These are phyloP conservation scores for Rusavskia elegans DNA, from an alignment of 495 filamentous ascomycete genomes.

Conservation along the genomic window DNA sequence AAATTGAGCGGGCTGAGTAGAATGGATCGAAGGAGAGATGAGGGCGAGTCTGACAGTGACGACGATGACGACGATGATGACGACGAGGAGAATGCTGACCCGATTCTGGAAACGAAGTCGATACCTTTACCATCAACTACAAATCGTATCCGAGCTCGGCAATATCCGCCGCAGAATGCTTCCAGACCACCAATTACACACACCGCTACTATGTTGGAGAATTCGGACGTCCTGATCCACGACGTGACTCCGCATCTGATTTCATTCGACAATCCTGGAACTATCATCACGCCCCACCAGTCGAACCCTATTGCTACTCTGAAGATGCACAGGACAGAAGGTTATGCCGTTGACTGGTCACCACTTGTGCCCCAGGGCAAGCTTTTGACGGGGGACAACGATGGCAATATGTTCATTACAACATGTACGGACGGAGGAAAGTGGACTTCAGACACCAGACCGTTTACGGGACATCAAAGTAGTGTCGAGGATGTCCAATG, in stretches of 20 bases:
- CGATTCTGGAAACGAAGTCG: slow-evolving; percentile 81
- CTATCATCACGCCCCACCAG: slow-evolving; percentile 57
- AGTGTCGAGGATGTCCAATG: slow-evolving; percentile 93
- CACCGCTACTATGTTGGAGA: slow-evolving; percentile 84
- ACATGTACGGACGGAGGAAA: slow-evolving; percentile 72
- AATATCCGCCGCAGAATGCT: slow-evolving; percentile 51
- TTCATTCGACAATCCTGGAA: slow-evolving; percentile 79
- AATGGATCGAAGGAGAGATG: slow-evolving; percentile 59
- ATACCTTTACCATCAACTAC: slow-evolving; percentile 75
- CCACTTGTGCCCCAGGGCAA: slow-evolving; percentile 60
- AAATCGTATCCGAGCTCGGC: slow-evolving; percentile 79
- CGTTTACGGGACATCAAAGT: slow-evolving; percentile 67
- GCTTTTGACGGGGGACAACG: slow-evolving; percentile 80
- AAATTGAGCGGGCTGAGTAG: slow-evolving; percentile 82
- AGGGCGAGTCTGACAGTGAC: slow-evolving; percentile 54
- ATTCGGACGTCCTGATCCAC: slow-evolving; percentile 76
- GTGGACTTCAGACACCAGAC: slow-evolving; percentile 66
- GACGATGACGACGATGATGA: slow-evolving; percentile 61
- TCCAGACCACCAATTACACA: slow-evolving; percentile 59
- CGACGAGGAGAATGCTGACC: slow-evolving; percentile 52
- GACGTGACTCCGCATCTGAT: slow-evolving; percentile 75
- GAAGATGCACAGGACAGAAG: slow-evolving; percentile 80
- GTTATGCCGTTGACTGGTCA: slow-evolving; percentile 93
- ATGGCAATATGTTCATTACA: slow-evolving; percentile 76
- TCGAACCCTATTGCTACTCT: slow-evolving; percentile 77